These are phyloP conservation scores for Angophora floribunda DNA, from an alignment of 345 rosid genomes.

Conservation along the genomic window DNA sequence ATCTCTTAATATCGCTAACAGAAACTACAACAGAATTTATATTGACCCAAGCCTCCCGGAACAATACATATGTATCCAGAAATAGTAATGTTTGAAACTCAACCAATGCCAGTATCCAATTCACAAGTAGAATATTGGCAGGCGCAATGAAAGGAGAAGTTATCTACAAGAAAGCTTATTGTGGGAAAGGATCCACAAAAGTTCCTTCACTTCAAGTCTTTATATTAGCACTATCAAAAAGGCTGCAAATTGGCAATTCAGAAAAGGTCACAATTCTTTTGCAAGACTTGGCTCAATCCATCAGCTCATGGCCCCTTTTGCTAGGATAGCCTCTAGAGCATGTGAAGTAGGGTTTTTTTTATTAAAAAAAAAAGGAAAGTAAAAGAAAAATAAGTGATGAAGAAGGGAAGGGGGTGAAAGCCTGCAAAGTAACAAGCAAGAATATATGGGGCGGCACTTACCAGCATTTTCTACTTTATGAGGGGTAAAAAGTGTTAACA, in stretches of 20 bases:
- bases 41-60: neutral
- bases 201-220: neutral
- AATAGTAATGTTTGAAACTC: neutral
- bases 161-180: neutral
- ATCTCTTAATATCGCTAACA: too few species aligned
- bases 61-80: neutral
- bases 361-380: neutral
- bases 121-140: neutral
- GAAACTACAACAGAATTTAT: neutral
- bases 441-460: neutral
- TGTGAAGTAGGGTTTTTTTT: neutral
- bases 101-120: neutral
- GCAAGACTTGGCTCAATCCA: neutral
- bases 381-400: neutral
- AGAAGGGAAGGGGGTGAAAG: neutral
- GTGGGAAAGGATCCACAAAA: neutral
- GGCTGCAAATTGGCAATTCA: neutral
- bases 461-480: neutral
- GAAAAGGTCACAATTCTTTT: neutral
- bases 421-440: neutral
- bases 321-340: neutral
- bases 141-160: neutral
- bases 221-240: neutral
- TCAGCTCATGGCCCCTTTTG: neutral
- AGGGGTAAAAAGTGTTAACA: neutral